Evolutionary conservation across 2,329 filamentous ascomycete genomes (phyloP).

Genomic region (Macrophomina phaseolina): DNA sequence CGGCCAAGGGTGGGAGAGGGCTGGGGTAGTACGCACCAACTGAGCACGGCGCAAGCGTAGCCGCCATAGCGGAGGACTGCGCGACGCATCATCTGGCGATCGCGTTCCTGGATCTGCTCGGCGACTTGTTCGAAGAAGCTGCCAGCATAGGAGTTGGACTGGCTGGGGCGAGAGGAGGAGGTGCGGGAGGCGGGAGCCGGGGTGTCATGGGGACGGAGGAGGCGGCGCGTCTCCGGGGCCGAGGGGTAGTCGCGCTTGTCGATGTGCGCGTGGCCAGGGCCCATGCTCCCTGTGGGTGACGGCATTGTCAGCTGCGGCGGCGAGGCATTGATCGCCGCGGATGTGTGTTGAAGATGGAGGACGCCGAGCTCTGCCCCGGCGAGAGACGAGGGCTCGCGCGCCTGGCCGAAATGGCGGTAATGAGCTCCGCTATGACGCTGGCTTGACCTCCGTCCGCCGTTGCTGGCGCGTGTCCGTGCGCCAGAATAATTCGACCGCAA

Average conservation of each 20-base stretch:
- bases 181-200: slow-evolving; percentile 37
- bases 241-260: slow-evolving; percentile 58
- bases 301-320: slow-evolving; percentile 8
- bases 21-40: slow-evolving; percentile 45
- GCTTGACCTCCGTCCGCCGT: not conserved
- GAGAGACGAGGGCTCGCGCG: not conserved
- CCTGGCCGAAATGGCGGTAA: slow-evolving; percentile 12
- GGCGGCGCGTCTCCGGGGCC: slow-evolving; percentile 29
- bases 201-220: slow-evolving; percentile 46
- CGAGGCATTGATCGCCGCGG: not conserved
- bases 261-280: slow-evolving; percentile 43
- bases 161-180: slow-evolving; percentile 43
- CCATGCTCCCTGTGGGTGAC: slow-evolving; percentile 19
- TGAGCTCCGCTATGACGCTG: slow-evolving; percentile 24
- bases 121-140: slow-evolving; percentile 66
- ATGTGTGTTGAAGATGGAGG: not conserved
- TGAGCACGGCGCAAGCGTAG: slow-evolving; percentile 66
- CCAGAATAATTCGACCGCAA: slow-evolving; percentile 26
- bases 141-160: slow-evolving; percentile 54
- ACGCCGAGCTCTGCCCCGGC: not conserved
- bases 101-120: slow-evolving; percentile 64
- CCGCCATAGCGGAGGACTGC: slow-evolving; percentile 60
- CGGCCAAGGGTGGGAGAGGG: not conserved
- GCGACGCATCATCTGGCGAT: slow-evolving; percentile 60
- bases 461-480: slow-evolving; percentile 11